These are phyloP conservation scores for Sclerotiophoma versabilis DNA, from an alignment of 2,329 filamentous ascomycete species.

Conservation along the genomic window DNA sequence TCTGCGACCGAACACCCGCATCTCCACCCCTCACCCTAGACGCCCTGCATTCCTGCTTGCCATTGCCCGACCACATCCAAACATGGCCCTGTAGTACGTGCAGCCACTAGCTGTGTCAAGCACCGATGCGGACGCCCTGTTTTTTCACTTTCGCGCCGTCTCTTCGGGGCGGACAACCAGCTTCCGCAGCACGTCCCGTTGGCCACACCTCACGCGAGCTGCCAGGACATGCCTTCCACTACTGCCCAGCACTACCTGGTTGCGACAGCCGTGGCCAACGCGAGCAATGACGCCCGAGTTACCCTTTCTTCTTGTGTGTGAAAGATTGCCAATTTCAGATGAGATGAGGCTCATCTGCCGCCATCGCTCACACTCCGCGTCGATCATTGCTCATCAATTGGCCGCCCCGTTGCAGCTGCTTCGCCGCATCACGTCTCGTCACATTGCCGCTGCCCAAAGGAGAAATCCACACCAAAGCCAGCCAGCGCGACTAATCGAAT, in stretches of 20 bases:
- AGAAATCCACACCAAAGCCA: neutral
- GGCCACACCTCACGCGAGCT: slow-evolving; percentile 8
- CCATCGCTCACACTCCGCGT: slow-evolving; percentile 3
- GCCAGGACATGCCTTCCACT: slow-evolving; percentile 2
- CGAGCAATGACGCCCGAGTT: neutral
- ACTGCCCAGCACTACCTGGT: neutral
- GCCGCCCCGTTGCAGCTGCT: slow-evolving; percentile 7
- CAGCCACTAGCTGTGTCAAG: slow-evolving; percentile 8
- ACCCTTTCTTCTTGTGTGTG: neutral
- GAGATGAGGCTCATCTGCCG: slow-evolving; percentile 15
- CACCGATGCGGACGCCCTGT: too few relatives aligned
- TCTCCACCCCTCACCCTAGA: slow-evolving; percentile 4
- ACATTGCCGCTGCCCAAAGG: slow-evolving; percentile 11
- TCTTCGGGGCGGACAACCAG: slow-evolving; percentile 3
- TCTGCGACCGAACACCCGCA: slow-evolving; percentile 9
- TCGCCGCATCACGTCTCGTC: neutral
- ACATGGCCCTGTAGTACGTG: slow-evolving; percentile 8
- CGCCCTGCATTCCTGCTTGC: neutral
- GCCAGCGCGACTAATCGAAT: neutral
- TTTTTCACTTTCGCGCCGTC: slow-evolving; percentile 17
- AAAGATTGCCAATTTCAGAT: slow-evolving; percentile 17
- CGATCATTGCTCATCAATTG: slow-evolving; percentile 13
- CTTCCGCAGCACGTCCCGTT: slow-evolving; percentile 14
- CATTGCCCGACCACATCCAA: slow-evolving; percentile 7
- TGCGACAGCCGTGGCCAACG: neutral